Conservation (phyloP, 1,139 yeast genomes). For the Geotrichum bryndzae region DNA sequence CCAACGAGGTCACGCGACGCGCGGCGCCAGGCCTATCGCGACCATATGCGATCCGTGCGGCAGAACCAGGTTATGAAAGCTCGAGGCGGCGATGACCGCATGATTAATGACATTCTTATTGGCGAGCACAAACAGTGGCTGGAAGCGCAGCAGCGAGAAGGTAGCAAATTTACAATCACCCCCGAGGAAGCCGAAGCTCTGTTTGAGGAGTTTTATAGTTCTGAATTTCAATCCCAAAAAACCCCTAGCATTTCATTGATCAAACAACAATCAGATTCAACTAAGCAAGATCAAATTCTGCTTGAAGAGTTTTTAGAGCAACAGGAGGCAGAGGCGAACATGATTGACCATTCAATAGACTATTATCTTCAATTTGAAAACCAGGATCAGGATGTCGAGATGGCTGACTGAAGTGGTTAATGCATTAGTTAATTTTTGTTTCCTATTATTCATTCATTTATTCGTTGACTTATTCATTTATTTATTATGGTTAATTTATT, state of each 20-base stretch:
- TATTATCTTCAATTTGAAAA: neutral
- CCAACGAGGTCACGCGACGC: slow-evolving; percentile 7
- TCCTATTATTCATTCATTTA: neutral
- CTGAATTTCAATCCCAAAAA: neutral
- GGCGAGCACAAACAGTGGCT: slow-evolving; percentile 12
- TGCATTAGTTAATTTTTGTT: neutral
- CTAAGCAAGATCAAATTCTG: neutral
- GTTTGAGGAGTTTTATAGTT: neutral
- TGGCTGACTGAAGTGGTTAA: neutral
- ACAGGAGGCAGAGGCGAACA: neutral
- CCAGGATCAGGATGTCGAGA: neutral
- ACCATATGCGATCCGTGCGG: slow-evolving; percentile 5
- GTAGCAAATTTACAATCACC: neutral
- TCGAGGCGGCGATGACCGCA: slow-evolving; percentile 12
- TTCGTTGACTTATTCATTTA: neutral
- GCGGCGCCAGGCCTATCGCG: slow-evolving; percentile 11
- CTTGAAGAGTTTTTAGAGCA: slow-evolving; percentile 8
- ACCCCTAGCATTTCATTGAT: neutral
- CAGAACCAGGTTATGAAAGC: slow-evolving; percentile 5
- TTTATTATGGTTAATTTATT: neutral
- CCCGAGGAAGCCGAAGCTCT: slow-evolving; percentile 9
- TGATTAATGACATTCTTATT: neutral
- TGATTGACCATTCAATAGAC: neutral
- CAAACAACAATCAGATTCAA: neutral
- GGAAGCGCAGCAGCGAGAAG: slow-evolving; percentile 1